A percentile compares a stretch with the other conserved stretches of the same genome.
Evolutionary conservation across 1,284 basidiomycete genomes (phyloP).

Genomic region (Ganoderma lingzhi): DNA sequence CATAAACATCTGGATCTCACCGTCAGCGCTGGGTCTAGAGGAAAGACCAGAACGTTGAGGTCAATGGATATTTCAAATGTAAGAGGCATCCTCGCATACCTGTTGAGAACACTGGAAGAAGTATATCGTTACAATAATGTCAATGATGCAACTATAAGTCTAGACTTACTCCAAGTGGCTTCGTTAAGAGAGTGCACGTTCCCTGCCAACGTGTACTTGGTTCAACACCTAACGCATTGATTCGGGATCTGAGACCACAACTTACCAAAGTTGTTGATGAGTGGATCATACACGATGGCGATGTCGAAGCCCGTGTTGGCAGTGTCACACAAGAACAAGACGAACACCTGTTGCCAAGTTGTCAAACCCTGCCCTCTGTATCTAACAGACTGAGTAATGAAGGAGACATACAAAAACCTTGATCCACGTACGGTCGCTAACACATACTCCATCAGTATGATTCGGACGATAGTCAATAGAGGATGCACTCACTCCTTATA

Average conservation of each 20-base stretch:
- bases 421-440: background rate
- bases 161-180: background rate
- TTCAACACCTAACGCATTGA: background rate
- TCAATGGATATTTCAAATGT: background rate
- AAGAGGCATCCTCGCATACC: background rate
- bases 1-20: background rate
- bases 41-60: background rate
- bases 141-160: background rate
- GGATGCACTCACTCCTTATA: slow-evolving; percentile 29
- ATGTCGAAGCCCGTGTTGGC: slow-evolving; percentile 41
- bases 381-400: background rate
- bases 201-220: background rate
- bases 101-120: background rate
- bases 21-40: background rate
- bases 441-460: background rate
- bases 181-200: background rate
- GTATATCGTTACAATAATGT: background rate
- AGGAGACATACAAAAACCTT: background rate
- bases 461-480: background rate
- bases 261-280: slow-evolving; percentile 33
- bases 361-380: background rate
- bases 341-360: background rate
- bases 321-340: slow-evolving; percentile 43
- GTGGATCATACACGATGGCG: slow-evolving; percentile 41
- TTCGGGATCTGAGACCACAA: background rate